Evolutionary conservation across 768 basidiomycete genomes (phyloP), one percentile per base, ranked within the genome.

Genomic region (Leccinum boreale): DNA sequence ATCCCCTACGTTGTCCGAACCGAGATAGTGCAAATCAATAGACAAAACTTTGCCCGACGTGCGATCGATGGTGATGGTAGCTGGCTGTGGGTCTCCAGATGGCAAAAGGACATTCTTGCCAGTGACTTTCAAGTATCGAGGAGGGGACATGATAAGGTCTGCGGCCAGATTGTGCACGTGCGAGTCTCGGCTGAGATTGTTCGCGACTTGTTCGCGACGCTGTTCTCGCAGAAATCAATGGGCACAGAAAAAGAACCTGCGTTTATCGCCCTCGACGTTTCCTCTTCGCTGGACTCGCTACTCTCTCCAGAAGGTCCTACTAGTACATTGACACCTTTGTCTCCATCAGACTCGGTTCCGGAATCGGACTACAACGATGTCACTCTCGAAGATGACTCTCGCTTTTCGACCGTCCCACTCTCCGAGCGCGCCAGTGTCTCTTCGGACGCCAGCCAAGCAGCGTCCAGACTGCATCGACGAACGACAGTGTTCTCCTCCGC

Each of bases 351-450:
- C 53, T 86, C 84, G 21, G 67, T 81, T 26, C 78, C 82, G 4
- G 80, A 80, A 52, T 80, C 85, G 17, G 87, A 87, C 62, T 81
- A 86, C 63, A 87, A 86, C 61, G 86, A 89, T 56, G 77, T 85
- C 46, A 55, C 60, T n/a, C 60, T 73, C 62, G 81, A 75, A 61
- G 77, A 80, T 64, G 74, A 78, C 51, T 63, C 75, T 2, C 78
- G 74, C 17, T 85, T 85, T 61, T 84, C 82, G 1, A 83, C 77
- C 12, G 77, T 85, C 39, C 65, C 79, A 3, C 75, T 83, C 44
- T 69, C 68, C 35, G 71, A 73, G 50, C 71, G 71, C 36, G 68
- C 68, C 54, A 78, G 73, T 53, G 54, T 75, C 61, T 62, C 62
- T 63, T 73, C 67, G 17, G 56, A 74, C 56, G 62, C 68, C 28